phyloP scores from a whole-genome alignment of 495 filamentous ascomycete genomes.

The Neurospora africana region DNA sequence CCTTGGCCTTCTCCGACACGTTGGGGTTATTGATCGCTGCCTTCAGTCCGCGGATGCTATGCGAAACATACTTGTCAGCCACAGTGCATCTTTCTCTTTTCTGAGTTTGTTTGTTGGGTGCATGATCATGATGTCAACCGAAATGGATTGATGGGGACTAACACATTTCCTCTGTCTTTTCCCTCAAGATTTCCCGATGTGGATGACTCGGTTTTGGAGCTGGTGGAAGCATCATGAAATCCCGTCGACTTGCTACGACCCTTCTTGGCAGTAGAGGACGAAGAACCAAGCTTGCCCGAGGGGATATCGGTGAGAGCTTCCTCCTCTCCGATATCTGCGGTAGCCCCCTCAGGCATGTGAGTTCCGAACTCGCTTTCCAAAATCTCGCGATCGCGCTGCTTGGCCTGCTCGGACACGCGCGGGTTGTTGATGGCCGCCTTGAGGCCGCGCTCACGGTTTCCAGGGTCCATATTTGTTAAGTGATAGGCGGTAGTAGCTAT shows the following conservation, averaged over 20 bases:
- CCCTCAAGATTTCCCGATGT: slow-evolving; percentile 2
- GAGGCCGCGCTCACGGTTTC: slow-evolving; percentile 21
- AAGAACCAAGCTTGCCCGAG: not conserved
- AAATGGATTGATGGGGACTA: not conserved
- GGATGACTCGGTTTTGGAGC: not conserved
- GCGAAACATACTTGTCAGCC: not conserved
- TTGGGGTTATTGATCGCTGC: slow-evolving; percentile 14
- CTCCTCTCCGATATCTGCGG: not conserved
- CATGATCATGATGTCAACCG: not conserved
- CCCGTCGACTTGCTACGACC: slow-evolving; percentile 8
- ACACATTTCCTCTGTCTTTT: slow-evolving; percentile 15
- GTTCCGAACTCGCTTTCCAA: slow-evolving; percentile 11
- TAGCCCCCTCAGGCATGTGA: not conserved
- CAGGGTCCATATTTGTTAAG: slow-evolving; percentile 12
- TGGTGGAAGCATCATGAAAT: not conserved
- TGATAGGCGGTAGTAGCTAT: not conserved
- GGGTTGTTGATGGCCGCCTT: slow-evolving; percentile 22
- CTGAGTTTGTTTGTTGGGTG: not conserved
- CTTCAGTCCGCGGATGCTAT: slow-evolving; percentile 13
- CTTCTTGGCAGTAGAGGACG: slow-evolving; percentile 4
- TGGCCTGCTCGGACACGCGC: slow-evolving; percentile 13
- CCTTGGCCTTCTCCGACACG: slow-evolving; percentile 19
- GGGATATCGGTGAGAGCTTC: not conserved
- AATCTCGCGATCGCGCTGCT: slow-evolving; percentile 13
- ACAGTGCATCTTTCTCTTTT: not conserved